Base-by-base conservation (phyloP, 2,329 filamentous ascomycete species). In the Atkinsonella texensis region DNA sequence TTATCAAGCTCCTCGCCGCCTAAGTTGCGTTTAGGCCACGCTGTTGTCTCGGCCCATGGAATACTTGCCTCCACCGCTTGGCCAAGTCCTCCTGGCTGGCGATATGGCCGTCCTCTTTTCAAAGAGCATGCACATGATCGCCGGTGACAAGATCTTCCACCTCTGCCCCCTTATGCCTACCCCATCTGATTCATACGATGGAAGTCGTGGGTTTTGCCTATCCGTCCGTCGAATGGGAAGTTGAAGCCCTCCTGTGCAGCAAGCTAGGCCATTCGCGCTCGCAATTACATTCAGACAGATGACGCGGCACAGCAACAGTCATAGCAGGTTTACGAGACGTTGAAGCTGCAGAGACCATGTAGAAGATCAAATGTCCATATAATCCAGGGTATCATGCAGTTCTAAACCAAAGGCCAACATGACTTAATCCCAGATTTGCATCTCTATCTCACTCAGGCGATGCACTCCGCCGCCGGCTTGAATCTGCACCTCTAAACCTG, bases 201-300 rank as follows among this genome's bases (percentile, higher is more conserved):
- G 52, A 84, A 85, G 59, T 94, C 85, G 18, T 87, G 74, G 17
- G 88, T 91, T 60, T 83, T 86, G 46, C 89, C 89, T 6, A 81
- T 81, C 56, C 75, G 79, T 51, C 87, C 85, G 12, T 78, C 77
- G 56, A 84, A 86, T 20, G 77, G 77, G 68, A 94, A 94, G 47
- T 78, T 68, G 61, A 95, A 86, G 1, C 87, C 87, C 47, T 85
- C 81, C 20, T 71, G 68, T 39, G 72, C 70, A 15, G 87, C 87
- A 20, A 84, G 65, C 33, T 72, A 63, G 0, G 68, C 62, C 23
- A 90, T 71, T 1, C 80, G 79, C 46, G 73, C 66, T n/a, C n/a
- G n/a, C n/a, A n/a, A n/a, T n/a, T n/a, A n/a, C n/a, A n/a, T n/a
- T n/a, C n/a, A n/a, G n/a, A 31, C 23, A 11, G 18, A 40, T 41